Conservation (phyloP, 2,329 filamentous ascomycete species). For the Bertia moriformis region DNA sequence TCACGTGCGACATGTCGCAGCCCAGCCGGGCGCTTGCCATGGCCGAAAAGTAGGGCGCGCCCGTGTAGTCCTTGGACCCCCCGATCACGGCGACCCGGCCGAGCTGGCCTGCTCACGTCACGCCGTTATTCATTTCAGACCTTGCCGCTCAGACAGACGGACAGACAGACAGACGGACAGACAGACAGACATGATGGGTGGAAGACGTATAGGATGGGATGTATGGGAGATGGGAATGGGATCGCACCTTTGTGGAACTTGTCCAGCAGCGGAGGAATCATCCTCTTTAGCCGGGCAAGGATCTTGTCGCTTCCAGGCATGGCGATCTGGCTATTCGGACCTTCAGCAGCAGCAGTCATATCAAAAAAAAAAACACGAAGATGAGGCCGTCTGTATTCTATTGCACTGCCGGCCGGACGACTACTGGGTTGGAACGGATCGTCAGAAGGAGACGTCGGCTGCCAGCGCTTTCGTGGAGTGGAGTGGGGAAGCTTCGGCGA, state of each 20-base stretch:
- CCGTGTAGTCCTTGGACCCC: conserved; percentile 89
- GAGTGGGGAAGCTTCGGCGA: too few relatives aligned
- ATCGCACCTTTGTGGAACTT: conserved; percentile 81
- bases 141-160: conserved; percentile 4
- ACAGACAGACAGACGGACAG: conserved; percentile 2
- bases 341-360: too few relatives aligned
- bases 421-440: too few relatives aligned
- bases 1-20: conserved; percentile 86
- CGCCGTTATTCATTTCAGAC: too few relatives aligned
- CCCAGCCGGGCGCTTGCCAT: conserved; percentile 88
- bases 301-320: too few relatives aligned
- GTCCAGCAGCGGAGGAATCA: conserved; percentile 89
- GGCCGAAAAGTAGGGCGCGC: conserved; percentile 92
- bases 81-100: conserved; percentile 88
- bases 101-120: conserved; percentile 77
- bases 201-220: background rate
- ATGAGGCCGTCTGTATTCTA: too few relatives aligned
- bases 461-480: too few relatives aligned
- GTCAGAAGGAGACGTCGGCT: too few relatives aligned
- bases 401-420: too few relatives aligned
- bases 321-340: too few relatives aligned
- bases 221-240: conserved; percentile 1
- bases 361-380: too few relatives aligned
- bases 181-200: background rate
- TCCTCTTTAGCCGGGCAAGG: conserved; percentile 67